Base-by-base conservation (phyloP, 208 protist genomes). In the Porcisia hertigi region DNA sequence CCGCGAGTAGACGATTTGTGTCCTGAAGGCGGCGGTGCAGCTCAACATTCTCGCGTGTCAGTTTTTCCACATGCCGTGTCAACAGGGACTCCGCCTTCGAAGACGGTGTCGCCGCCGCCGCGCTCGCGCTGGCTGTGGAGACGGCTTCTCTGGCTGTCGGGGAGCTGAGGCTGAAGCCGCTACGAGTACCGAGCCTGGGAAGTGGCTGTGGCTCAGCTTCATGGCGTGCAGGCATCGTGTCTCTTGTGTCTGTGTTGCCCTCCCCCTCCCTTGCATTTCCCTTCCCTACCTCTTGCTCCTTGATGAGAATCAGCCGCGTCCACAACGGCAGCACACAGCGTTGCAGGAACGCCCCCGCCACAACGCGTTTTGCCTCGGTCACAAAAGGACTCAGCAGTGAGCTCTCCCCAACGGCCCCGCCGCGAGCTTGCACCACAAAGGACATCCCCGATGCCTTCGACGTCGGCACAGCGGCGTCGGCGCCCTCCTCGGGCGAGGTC, bases 281-380 rank as follows among this genome's bases (percentile, higher is more conserved):
- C 45, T 66, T 54, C 25, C 41, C 12, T 23, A 34, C 16, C 1
- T 45, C 58, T 14, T 47, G 18, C 67, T 55, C 16, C 39, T 14
- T 39, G 0, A 9, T 52, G 49, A 66, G 66, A 14, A 59, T 30
- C 3, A 77, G 70, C 20, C 63, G 52, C 34, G 62, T 18, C 79
- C 79, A 87, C 36, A 60, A 78, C 34, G 84, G 84, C 58, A 82
- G 58, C 53, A 88, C 65, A 69, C 80, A 77, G 39, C 49, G 16
- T 34, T 72, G 47, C 53, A 88, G 63, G 39, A 88, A 30, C 52
- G 52, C 36, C 3, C 73, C 55, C 7, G 81, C 36, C 55, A 88
- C 20, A n/a, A 66, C 36, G 2, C 62, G 36, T 45, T 88, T 88
- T 4, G 80, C 69, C 59, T 88, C 84, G 0, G 30, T 34, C 20